Percentiles rank a stretch among this genome's conserved stretches.
Evolutionary conservation across 2,329 filamentous ascomycete genomes (phyloP).

Genomic region (Colletotrichum agaves): DNA sequence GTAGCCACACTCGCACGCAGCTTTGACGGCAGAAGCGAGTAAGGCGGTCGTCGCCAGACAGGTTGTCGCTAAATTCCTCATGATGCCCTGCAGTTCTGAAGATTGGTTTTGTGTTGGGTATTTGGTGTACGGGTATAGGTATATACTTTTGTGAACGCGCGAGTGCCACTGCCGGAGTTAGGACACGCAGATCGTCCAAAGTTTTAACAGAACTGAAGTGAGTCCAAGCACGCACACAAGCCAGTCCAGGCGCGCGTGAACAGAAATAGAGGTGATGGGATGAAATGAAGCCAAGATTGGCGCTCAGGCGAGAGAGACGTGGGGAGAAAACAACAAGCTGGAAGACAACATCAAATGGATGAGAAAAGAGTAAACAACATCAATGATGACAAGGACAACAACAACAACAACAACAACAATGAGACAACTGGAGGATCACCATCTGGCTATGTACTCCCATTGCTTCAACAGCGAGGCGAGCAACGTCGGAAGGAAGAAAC

Average conservation of each 20-base stretch:
- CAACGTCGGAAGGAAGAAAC: background rate
- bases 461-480: background rate
- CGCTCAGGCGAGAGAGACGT: background rate
- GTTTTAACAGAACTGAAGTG: slow-evolving; percentile 15
- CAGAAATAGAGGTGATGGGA: slow-evolving; percentile 13
- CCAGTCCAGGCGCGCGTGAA: slow-evolving; percentile 17
- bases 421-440: background rate
- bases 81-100: background rate
- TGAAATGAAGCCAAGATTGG: background rate
- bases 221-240: background rate
- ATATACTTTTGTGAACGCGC: background rate
- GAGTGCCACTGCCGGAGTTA: slow-evolving; percentile 8
- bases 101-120: background rate
- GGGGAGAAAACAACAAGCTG: background rate
- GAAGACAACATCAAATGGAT: background rate
- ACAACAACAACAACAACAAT: background rate
- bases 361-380: no score
- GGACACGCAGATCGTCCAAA: slow-evolving; percentile 3
- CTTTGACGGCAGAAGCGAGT: slow-evolving; percentile 14
- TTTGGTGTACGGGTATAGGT: background rate
- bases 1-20: slow-evolving; percentile 79
- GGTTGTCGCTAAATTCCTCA: background rate
- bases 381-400: background rate
- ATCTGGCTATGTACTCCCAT: slow-evolving; percentile 11
- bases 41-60: slow-evolving; percentile 30